Evolutionary conservation across 2,329 filamentous ascomycete species (phyloP), one percentile per base, ranked within the genome.

Genomic region (Coniochaeta ligniaria): DNA sequence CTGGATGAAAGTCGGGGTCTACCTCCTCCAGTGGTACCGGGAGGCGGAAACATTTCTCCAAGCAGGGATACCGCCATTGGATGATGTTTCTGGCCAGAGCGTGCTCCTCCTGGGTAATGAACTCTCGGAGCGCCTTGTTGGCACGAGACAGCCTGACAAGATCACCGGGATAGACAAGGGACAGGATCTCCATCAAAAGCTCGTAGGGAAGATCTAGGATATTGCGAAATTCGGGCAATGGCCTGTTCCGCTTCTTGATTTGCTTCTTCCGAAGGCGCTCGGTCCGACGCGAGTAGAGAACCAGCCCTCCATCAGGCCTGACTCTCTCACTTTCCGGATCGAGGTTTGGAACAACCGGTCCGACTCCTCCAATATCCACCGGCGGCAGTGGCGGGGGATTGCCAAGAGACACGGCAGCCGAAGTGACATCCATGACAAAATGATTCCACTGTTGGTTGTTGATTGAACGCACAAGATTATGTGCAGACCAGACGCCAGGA

Each of bases 31-130:
- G 71, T 4, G 77, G 71, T 0, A 78, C 72, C 0, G 84, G 84
- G 1, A 78, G 73, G 1, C 74, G 77, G 58, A 86, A 80, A 69
- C 82, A 83, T 65, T 77, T 74, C 24, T 72, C 70, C 6, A 86
- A 75, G 60, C 79, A 75, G 24, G 71, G 66, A 65, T 86, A 87
- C 33, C 83, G 79, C 50, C 71, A 69, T 0, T 62, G 60, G 36
- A 80, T 74, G 59, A 86, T 76, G 33, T 70, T 66, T 28, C 71
- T 68, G 8, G 76, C 75, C 43, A 86, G 73, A n/a, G 70, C 63
- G 6, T 64, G 54, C 56, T 80, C 76, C 31, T 85, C 73, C 1
- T 72, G 64, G 3, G 65, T 33, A 59, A 86, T 75, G 67, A 83
- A 80, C 1, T 67, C 43, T 5, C 71, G 71, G 9, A 81, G 75